phyloP scores from a whole-genome alignment of 2,329 filamentous ascomycete species.

The Blumeriella jaapii region DNA sequence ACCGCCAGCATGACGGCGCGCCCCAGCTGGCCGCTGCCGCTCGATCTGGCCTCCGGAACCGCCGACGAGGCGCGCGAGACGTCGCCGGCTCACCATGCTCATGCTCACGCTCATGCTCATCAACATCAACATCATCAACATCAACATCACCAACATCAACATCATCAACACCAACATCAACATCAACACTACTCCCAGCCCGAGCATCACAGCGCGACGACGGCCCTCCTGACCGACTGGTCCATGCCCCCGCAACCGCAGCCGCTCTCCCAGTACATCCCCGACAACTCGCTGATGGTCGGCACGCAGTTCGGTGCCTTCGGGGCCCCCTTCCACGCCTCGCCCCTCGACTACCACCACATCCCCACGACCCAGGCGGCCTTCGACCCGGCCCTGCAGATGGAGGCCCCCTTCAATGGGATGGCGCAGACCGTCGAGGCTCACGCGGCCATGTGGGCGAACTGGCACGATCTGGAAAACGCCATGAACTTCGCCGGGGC shows the following conservation, averaged over 20 bases:
- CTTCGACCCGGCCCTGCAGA: slow-evolving; percentile 44
- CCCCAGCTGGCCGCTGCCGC: slow-evolving; percentile 26
- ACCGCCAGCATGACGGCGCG: slow-evolving; percentile 31
- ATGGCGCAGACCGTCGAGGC: slow-evolving; percentile 46
- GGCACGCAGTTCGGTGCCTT: slow-evolving; percentile 25
- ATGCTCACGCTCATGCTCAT: too few species aligned
- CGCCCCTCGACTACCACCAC: slow-evolving; percentile 26
- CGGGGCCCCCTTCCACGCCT: slow-evolving; percentile 23
- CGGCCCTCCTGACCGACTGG: slow-evolving; percentile 49
- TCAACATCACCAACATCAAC: too few species aligned
- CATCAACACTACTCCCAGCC: slow-evolving; percentile 28
- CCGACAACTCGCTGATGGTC: slow-evolving; percentile 26
- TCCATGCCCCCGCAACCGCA: slow-evolving; percentile 34
- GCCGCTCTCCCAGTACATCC: slow-evolving; percentile 26
- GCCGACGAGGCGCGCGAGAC: slow-evolving; percentile 25
- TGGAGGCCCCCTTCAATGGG: slow-evolving; percentile 51
- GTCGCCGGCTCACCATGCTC: slow-evolving; percentile 33
- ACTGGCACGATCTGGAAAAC: slow-evolving; percentile 71
- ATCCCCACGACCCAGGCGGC: slow-evolving; percentile 48
- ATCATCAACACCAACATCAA: too few species aligned
- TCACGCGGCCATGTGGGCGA: slow-evolving; percentile 53
- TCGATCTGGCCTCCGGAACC: slow-evolving; percentile 25
- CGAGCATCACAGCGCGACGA: slow-evolving; percentile 37
- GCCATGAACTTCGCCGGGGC: slow-evolving; percentile 43
- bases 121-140: too few species aligned